A percentile compares a stretch with the other conserved stretches of the same genome.
Evolutionary conservation across 169 alveolate genomes (phyloP).

Genomic region (Cystoisospora suis): DNA sequence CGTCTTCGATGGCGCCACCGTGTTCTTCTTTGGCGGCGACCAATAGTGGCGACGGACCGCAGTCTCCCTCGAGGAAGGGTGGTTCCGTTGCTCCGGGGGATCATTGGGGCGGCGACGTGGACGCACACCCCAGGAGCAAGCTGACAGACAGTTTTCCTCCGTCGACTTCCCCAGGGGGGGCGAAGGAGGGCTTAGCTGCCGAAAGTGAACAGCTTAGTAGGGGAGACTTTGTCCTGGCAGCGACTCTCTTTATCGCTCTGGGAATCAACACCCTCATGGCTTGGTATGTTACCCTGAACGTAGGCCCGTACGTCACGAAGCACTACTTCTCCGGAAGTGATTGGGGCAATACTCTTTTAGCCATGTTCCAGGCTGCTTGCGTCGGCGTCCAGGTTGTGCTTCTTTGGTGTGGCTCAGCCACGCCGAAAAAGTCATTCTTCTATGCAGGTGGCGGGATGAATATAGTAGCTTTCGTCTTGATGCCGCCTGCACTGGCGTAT

Average conservation of each 20-base stretch:
- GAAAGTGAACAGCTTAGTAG: too few relatives aligned
- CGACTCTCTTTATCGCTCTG: background rate
- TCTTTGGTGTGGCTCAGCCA: background rate
- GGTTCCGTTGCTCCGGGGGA: too few relatives aligned
- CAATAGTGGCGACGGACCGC: too few relatives aligned
- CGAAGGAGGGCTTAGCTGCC: too few relatives aligned
- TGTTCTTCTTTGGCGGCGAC: too few relatives aligned
- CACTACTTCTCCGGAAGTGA: slow-evolving; percentile 24
- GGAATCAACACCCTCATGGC: slow-evolving; percentile 46
- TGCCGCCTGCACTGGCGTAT: background rate
- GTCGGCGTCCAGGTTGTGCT: background rate
- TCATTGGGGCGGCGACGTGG: too few relatives aligned
- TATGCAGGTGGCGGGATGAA: background rate
- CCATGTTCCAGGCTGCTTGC: slow-evolving; percentile 31
- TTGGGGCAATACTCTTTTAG: slow-evolving; percentile 47
- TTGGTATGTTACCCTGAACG: slow-evolving; percentile 31
- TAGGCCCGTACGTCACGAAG: slow-evolving; percentile 46
- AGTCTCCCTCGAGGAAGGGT: too few relatives aligned
- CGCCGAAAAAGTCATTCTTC: background rate
- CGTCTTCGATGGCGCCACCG: too few relatives aligned
- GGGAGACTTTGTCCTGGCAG: slow-evolving; percentile 1
- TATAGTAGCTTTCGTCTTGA: background rate
- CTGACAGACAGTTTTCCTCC: too few relatives aligned
- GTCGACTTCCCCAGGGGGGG: too few relatives aligned
- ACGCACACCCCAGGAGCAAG: too few relatives aligned